Conservation (phyloP, 1,139 yeast genomes). For the Suhomyces coccinellae region DNA sequence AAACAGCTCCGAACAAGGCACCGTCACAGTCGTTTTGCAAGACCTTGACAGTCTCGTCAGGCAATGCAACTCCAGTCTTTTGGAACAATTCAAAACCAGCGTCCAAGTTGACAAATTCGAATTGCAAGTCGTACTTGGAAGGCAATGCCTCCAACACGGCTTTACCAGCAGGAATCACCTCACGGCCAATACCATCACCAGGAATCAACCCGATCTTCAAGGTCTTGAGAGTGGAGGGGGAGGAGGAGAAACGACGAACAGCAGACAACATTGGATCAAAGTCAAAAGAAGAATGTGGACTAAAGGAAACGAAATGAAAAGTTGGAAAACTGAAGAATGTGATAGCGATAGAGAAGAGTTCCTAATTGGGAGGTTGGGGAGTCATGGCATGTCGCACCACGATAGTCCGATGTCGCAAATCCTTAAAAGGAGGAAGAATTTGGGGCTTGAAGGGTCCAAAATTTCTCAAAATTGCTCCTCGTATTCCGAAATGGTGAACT, state of each 20-base stretch:
- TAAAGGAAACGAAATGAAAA: background rate
- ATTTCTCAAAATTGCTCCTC: no score
- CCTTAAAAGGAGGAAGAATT: no score
- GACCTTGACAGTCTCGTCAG: slow-evolving; percentile 84
- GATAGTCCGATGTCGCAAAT: no score
- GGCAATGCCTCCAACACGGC: slow-evolving; percentile 83
- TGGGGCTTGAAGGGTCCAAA: no score
- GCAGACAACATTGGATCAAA: slow-evolving; percentile 20
- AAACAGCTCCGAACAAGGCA: slow-evolving; percentile 96
- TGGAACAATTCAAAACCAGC: slow-evolving; percentile 96
- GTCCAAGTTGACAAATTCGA: slow-evolving; percentile 81
- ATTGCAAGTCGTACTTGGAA: slow-evolving; percentile 67
- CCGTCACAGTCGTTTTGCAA: slow-evolving; percentile 87
- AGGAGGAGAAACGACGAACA: slow-evolving; percentile 39
- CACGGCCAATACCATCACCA: slow-evolving; percentile 98
- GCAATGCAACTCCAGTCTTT: slow-evolving; percentile 91
- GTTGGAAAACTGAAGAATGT: background rate
- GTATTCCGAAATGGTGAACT: no score
- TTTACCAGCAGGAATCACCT: slow-evolving; percentile 94
- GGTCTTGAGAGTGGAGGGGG: slow-evolving; percentile 34
- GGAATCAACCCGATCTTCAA: slow-evolving; percentile 71
- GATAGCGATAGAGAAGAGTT: slow-evolving; percentile 1
- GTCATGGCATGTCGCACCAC: background rate
- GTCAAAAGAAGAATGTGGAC: background rate
- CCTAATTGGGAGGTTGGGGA: slow-evolving; percentile 2